Conservation (phyloP, 768 basidiomycete genomes). For the Candolleomyces aberdarensis region DNA sequence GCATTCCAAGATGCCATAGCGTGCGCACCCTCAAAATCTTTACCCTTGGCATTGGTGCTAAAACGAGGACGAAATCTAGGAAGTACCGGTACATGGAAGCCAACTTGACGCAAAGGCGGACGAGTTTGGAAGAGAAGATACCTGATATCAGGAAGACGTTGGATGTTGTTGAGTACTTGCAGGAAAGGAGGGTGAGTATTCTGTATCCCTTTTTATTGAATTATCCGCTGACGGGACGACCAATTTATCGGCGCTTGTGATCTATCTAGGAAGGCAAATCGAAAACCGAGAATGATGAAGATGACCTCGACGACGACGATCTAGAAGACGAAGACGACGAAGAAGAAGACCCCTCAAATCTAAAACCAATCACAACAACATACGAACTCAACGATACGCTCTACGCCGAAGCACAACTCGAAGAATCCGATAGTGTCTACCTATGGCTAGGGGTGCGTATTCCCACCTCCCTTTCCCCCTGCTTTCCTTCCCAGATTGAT, state of each 20-base stretch:
- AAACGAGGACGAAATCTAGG: slow-evolving; percentile 45
- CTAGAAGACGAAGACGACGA: slow-evolving; percentile 50
- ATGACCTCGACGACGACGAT: slow-evolving; percentile 31
- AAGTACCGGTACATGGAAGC: slow-evolving; percentile 99
- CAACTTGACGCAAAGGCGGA: slow-evolving; percentile 73
- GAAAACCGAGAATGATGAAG: slow-evolving; percentile 41
- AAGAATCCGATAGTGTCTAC: slow-evolving; percentile 85
- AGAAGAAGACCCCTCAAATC: slow-evolving; percentile 22
- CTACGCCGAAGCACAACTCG: slow-evolving; percentile 86
- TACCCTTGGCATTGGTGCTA: slow-evolving; percentile 19
- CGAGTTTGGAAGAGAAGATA: slow-evolving; percentile 87
- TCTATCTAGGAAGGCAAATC: slow-evolving; percentile 56
- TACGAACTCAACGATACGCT: slow-evolving; percentile 97
- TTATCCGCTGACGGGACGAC: background rate
- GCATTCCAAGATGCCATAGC: slow-evolving; percentile 90
- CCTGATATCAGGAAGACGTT: slow-evolving; percentile 94
- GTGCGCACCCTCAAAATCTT: slow-evolving; percentile 49
- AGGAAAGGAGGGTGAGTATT: slow-evolving; percentile 59
- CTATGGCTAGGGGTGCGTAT: slow-evolving; percentile 90
- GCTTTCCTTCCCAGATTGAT: background rate
- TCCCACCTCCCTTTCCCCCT: background rate
- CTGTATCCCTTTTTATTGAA: background rate
- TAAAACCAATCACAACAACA: slow-evolving; percentile 69
- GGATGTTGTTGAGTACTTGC: slow-evolving; percentile 81
- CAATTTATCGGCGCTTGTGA: background rate